These are phyloP conservation scores for Tetrahymena borealis DNA, from an alignment of 73 alveolate genomes.

Conservation along the genomic window DNA sequence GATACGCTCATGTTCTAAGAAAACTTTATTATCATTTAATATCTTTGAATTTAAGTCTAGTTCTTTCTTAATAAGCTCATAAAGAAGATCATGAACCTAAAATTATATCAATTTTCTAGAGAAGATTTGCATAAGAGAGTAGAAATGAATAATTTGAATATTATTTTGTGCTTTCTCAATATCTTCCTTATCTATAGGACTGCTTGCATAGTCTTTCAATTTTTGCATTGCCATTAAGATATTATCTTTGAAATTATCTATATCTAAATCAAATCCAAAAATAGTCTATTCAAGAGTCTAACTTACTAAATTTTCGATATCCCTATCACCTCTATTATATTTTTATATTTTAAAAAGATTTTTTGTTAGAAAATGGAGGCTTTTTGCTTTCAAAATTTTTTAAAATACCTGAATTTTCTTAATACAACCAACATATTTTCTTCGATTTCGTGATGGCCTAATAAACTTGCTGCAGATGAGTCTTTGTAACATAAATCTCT, in stretches of 20 bases:
- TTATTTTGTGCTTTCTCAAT: neutral
- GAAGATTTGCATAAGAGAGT: neutral
- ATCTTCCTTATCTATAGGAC: neutral
- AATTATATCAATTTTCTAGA: neutral
- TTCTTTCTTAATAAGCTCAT: neutral
- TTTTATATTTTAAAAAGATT: too few relatives aligned
- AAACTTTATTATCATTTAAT: neutral
- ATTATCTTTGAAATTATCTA: neutral
- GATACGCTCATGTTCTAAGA: neutral
- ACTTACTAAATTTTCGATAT: neutral
- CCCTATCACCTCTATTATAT: neutral
- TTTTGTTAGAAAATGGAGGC: too few relatives aligned
- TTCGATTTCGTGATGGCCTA: neutral
- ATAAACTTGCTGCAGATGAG: neutral
- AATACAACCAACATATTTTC: neutral
- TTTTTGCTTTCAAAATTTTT: too few relatives aligned
- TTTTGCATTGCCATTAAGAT: neutral
- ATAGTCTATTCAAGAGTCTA: neutral
- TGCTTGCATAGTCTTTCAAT: neutral
- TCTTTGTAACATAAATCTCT: neutral
- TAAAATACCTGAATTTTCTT: neutral
- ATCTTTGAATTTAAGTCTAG: neutral
- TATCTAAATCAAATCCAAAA: neutral
- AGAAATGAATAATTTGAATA: neutral
- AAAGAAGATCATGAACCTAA: neutral